These are phyloP conservation scores for Lablab purpureus DNA, from an alignment of 306 rosid genomes.

Conservation along the genomic window DNA sequence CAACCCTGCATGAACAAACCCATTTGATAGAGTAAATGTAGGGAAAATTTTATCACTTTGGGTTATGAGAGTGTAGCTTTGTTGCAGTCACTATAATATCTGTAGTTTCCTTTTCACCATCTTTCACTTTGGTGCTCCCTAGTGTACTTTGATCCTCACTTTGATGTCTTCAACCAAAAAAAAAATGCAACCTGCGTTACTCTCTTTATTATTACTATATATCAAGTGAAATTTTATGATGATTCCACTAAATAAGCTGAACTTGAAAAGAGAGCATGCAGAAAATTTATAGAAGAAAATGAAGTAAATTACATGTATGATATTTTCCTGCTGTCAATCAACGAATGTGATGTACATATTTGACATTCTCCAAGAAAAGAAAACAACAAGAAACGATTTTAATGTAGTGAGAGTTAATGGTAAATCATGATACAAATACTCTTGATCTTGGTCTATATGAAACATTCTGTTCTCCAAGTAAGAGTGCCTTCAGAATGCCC, in stretches of 20 bases:
- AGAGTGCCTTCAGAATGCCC: slow-evolving; percentile 81
- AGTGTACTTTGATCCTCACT: too few species aligned
- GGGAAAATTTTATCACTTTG: background rate
- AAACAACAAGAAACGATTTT: slow-evolving; percentile 12
- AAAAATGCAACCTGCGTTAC: background rate
- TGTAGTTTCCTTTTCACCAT: background rate
- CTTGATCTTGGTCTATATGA: slow-evolving; percentile 56
- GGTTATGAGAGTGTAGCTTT: background rate
- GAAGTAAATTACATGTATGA: slow-evolving; percentile 47
- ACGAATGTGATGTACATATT: slow-evolving; percentile 51
- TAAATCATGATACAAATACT: slow-evolving; percentile 45
- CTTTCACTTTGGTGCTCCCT: background rate
- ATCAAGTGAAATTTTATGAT: background rate
- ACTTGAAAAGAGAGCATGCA: background rate
- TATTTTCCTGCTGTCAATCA: slow-evolving; percentile 43
- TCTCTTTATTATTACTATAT: background rate
- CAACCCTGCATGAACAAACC: background rate
- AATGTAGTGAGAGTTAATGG: slow-evolving; percentile 13
- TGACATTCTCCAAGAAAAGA: slow-evolving; percentile 31
- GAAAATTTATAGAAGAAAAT: background rate
- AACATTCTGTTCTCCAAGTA: slow-evolving; percentile 79
- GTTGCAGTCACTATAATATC: background rate
- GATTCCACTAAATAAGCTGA: background rate
- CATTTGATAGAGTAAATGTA: background rate
- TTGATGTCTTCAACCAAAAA: background rate